Base-by-base conservation (phyloP, 345 rosid genomes). In the Hibiscus mutabilis region DNA sequence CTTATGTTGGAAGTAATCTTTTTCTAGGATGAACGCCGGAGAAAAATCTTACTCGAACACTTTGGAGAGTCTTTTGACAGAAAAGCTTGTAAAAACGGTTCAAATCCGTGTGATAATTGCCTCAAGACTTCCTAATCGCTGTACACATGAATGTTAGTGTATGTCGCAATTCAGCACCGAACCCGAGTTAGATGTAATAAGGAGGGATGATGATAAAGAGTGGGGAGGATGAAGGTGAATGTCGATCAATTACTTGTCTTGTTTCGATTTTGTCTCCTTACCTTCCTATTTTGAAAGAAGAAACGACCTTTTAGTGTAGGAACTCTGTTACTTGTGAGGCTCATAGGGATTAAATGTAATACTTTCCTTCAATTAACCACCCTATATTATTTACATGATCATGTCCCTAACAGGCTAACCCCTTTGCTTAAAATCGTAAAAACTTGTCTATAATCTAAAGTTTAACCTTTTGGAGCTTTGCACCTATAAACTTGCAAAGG, bases 41-140 rank as follows among this genome's bases (percentile, higher is more conserved):
- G 91, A 72, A 93, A 95, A 73, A 81, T 85, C 46, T 79, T 95
- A 71, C 96, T 95, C 6, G 85, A 81, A 42, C 87, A 95, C 82
- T 95, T 95, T 75, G 99, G 91, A 71, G 93, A 90, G 69, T 77
- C 84, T 51, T 87, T 87, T 74, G 93, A 90, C 35, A 76, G 53
- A 49, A 86, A 82, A 55, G 70, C 70, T 46, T 92, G 97, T 80
- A 87, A 85, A 84, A 57, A 70, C 51, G 91, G 94, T 73, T 72
- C 82, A 42, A 84, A 77, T 78, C 96, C 93, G 1, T 95, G 92
- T 60, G 93, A 94, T 82, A 85, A 89, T 77, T 92, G 96, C 85
- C 86, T 83, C 77, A 84, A 75, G 82, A 40, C 79, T 52, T 70
- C 85, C 64, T 55, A 55, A 53, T 83, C 75, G 82, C 71, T 66